These are phyloP conservation scores for Neltuma alba DNA, from an alignment of 306 rosid species.

Conservation along the genomic window DNA sequence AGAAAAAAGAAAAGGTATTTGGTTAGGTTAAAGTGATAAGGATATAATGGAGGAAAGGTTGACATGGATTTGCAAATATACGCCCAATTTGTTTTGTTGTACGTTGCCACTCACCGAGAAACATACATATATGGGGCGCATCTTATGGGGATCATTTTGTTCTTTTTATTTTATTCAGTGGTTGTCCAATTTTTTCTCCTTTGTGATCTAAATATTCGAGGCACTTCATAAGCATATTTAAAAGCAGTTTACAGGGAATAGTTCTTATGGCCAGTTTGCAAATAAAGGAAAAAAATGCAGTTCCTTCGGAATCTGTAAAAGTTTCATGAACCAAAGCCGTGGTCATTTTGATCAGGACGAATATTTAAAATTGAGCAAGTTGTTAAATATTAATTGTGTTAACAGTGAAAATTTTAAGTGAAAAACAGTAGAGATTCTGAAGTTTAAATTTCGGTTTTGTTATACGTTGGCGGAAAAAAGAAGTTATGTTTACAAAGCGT, in stretches of 20 bases:
- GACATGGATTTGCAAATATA: constrained; percentile 19
- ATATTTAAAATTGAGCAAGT: background rate
- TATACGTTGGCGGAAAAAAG: no score
- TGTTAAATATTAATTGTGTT: background rate
- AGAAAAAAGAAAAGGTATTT: background rate
- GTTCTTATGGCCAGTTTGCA: background rate
- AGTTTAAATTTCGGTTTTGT: no score
- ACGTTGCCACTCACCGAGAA: constrained; percentile 41
- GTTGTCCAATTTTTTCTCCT: constrained; percentile 24
- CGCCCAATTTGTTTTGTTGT: constrained; percentile 31
- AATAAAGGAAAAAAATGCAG: background rate
- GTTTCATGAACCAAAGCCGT: background rate
- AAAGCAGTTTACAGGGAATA: constrained; percentile 15
- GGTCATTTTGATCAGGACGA: background rate
- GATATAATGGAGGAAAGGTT: constrained; percentile 31
- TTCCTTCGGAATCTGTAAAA: background rate
- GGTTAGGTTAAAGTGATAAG: constrained; percentile 6
- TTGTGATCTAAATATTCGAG: background rate
- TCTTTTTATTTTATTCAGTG: constrained; percentile 11
- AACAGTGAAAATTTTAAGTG: no score
- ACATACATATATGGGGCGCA: constrained; percentile 45
- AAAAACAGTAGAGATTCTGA: background rate
- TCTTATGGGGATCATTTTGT: constrained; percentile 28
- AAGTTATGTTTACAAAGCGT: no score
- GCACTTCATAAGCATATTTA: constrained; percentile 20